Evolutionary conservation across 2,329 filamentous ascomycete species (phyloP).

Genomic region (Leptosphaerulina australis): DNA sequence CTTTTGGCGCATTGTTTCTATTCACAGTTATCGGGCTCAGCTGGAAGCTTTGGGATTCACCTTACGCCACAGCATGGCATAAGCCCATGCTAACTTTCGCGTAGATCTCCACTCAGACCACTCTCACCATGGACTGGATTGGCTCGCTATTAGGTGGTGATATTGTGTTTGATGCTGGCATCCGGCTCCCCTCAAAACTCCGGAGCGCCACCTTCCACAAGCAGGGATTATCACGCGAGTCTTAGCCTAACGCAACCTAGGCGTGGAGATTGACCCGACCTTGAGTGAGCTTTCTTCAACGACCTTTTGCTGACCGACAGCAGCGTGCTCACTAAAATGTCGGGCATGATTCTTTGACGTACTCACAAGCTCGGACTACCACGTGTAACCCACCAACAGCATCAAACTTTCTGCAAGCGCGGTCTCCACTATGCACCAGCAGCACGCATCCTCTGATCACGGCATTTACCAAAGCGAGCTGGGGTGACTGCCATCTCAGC

Average conservation of each 20-base stretch:
- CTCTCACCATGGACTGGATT: not conserved
- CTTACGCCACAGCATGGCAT: conserved; percentile 1
- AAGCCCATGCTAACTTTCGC: not conserved
- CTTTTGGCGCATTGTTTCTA: not conserved
- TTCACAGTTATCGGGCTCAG: not conserved
- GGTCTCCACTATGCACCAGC: conserved; percentile 22
- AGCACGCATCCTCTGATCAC: conserved; percentile 23
- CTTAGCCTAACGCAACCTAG: conserved; percentile 21
- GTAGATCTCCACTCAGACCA: conserved; percentile 2
- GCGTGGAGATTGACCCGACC: conserved; percentile 23
- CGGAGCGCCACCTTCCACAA: conserved; percentile 23
- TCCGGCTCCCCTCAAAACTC: conserved; percentile 39
- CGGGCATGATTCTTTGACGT: conserved; percentile 18
- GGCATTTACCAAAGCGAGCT: conserved; percentile 22
- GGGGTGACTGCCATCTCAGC: conserved; percentile 22
- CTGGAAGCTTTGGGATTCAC: too few relatives aligned
- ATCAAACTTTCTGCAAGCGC: conserved; percentile 19
- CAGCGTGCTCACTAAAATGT: conserved; percentile 13
- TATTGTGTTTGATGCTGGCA: conserved; percentile 26
- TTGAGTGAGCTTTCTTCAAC: conserved; percentile 28
- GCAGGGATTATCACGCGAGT: conserved; percentile 9
- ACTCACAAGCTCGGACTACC: conserved; percentile 19
- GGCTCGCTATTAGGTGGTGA: conserved; percentile 13
- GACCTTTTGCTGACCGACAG: conserved; percentile 19
- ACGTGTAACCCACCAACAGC: conserved; percentile 18